A percentile compares a stretch with the other conserved stretches of the same genome.
These are phyloP conservation scores for Nitzschia palea DNA, from an alignment of 108 stramenopile genomes.

Conservation along the genomic window DNA sequence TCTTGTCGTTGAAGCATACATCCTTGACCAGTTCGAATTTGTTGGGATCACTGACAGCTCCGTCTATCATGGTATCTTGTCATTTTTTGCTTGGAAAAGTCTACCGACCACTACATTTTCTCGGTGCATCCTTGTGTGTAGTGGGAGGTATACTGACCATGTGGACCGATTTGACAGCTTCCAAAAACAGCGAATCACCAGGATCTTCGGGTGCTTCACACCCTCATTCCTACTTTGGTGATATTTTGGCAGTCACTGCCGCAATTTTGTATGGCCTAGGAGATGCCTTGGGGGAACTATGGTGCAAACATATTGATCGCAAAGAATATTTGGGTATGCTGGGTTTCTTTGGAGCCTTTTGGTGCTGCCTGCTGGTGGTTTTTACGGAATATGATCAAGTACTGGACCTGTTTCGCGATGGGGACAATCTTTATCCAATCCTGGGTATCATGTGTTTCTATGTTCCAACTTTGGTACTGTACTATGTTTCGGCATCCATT, in stretches of 20 bases:
- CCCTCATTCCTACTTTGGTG: conserved; percentile 48
- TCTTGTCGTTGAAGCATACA: conserved; percentile 76
- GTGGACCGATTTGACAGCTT: conserved; percentile 30
- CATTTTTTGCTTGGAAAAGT: conserved; percentile 44
- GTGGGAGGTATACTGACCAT: conserved; percentile 43
- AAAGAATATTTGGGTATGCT: conserved; percentile 77
- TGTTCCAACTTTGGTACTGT: conserved; percentile 32
- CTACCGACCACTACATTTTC: conserved; percentile 37
- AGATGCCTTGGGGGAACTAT: conserved; percentile 68
- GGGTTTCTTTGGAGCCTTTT: conserved; percentile 62
- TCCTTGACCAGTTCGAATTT: conserved; percentile 80
- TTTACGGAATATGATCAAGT: conserved; percentile 38
- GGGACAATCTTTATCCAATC: not conserved
- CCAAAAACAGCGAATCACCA: not conserved
- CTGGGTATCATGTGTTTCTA: conserved; percentile 48
- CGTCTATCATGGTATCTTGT: conserved; percentile 82
- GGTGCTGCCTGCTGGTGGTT: conserved; percentile 41
- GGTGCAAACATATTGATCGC: conserved; percentile 57
- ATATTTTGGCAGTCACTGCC: conserved; percentile 54
- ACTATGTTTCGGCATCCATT: conserved; percentile 51
- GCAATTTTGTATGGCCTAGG: conserved; percentile 61
- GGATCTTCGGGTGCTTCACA: not conserved
- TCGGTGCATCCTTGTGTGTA: conserved; percentile 53
- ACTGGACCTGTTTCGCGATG: conserved; percentile 9
- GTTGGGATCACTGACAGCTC: conserved; percentile 84